phyloP scores from a whole-genome alignment of 2,329 filamentous ascomycete species.

The Fusarium albidum region DNA sequence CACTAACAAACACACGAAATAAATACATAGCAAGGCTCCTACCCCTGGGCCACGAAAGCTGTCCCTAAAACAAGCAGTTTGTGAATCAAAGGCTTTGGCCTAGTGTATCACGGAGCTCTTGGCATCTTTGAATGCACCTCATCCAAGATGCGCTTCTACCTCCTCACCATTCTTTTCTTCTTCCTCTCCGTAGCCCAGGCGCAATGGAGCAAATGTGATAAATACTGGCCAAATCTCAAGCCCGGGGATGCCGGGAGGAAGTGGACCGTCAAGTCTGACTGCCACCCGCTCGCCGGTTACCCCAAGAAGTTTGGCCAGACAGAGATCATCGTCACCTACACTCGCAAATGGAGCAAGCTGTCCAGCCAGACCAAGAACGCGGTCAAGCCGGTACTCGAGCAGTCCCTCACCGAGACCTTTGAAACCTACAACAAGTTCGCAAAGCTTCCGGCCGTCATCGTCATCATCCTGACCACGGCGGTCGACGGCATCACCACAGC shows the following conservation, averaged over 20 bases:
- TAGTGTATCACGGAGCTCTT: background rate
- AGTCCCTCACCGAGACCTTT: slow-evolving; percentile 10
- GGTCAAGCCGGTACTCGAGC: slow-evolving; percentile 12
- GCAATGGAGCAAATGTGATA: slow-evolving; percentile 9
- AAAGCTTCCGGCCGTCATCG: slow-evolving; percentile 4
- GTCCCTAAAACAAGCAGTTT: background rate
- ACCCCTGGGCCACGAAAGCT: background rate
- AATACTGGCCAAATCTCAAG: slow-evolving; percentile 4
- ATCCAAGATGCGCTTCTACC: slow-evolving; percentile 9
- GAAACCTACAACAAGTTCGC: slow-evolving; percentile 13
- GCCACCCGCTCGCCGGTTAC: slow-evolving; percentile 12
- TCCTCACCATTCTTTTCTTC: background rate
- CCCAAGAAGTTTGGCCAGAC: slow-evolving; percentile 10
- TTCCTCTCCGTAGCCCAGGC: slow-evolving; percentile 3
- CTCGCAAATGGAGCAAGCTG: slow-evolving; percentile 2
- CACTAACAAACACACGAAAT: background rate
- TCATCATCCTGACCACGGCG: slow-evolving; percentile 13
- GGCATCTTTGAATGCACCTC: background rate
- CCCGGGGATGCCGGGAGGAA: background rate
- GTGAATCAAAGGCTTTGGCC: background rate
- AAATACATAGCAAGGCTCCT: too few species aligned
- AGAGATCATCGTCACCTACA: slow-evolving; percentile 20
- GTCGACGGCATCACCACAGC: background rate
- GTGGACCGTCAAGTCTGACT: slow-evolving; percentile 13
- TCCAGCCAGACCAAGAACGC: background rate